Conservation (phyloP, 768 basidiomycete species). For the Amanita brunnescens region DNA sequence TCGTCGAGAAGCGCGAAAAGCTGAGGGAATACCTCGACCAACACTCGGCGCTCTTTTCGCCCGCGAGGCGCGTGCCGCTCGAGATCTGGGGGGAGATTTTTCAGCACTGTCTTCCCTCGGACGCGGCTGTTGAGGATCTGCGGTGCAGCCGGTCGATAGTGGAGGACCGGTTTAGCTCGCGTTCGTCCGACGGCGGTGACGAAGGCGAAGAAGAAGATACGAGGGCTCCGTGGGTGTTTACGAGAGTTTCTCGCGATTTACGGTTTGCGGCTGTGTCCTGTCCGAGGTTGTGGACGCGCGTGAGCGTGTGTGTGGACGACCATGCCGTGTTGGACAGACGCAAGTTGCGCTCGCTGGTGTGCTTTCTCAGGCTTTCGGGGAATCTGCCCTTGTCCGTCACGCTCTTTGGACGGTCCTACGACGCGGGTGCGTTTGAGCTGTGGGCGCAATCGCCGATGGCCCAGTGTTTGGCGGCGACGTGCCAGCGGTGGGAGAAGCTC, state of each 20-base stretch:
- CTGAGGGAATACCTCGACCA: conserved; percentile 2
- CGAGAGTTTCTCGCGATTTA: neutral
- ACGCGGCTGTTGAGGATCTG: neutral
- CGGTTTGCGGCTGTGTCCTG: conserved; percentile 3
- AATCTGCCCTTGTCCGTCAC: neutral
- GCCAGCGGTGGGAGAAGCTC: conserved; percentile 1
- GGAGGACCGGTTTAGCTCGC: neutral
- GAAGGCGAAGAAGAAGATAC: neutral
- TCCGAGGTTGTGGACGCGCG: conserved; percentile 2
- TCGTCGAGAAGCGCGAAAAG: neutral
- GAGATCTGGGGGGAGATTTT: conserved; percentile 6
- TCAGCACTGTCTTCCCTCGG: conserved; percentile 1
- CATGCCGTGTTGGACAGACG: conserved; percentile 4
- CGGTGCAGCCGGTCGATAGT: neutral
- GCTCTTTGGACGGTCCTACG: conserved; percentile 5
- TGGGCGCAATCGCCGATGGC: conserved; percentile 5
- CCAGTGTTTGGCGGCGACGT: neutral
- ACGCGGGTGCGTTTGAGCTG: neutral
- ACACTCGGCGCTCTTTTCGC: neutral
- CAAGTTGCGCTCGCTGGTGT: conserved; percentile 1
- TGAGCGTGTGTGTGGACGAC: conserved; percentile 5
- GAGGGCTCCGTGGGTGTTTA: conserved; percentile 5
- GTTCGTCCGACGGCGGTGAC: neutral
- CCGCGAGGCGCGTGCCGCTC: neutral
- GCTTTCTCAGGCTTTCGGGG: neutral